phyloP scores from a whole-genome alignment of 140 eudicot species.

The Cichorium intybus region DNA sequence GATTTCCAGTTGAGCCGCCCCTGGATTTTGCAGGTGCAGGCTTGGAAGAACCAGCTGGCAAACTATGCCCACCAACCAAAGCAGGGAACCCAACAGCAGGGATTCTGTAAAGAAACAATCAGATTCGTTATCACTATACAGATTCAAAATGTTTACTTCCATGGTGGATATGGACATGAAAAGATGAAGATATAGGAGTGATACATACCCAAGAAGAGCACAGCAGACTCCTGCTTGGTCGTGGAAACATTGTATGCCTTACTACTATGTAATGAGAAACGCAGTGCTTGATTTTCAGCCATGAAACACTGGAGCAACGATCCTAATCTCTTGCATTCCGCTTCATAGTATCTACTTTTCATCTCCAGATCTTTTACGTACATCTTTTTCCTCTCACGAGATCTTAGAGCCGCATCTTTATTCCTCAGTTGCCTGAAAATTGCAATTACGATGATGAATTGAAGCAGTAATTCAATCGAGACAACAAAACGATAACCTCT shows the following conservation, averaged over 20 bases:
- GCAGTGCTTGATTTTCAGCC: conserved; percentile 91
- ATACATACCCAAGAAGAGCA: conserved; percentile 94
- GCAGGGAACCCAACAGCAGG: conserved; percentile 99
- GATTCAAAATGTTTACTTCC: too few relatives aligned
- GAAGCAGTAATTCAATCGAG: not conserved
- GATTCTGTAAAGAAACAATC: conserved; percentile 48
- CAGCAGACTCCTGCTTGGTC: conserved; percentile 99
- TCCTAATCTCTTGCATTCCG: conserved; percentile 83
- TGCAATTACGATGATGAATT: not conserved
- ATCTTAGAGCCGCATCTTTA: conserved; percentile 79
- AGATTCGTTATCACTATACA: too few relatives aligned
- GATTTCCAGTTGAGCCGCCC: conserved; percentile 19
- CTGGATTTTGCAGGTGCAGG: conserved; percentile 23
- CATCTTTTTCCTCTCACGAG: conserved; percentile 87
- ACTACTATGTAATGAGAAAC: conserved; percentile 58
- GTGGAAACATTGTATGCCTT: conserved; percentile 56
- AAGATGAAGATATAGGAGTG: not conserved
- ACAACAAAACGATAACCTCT: not conserved
- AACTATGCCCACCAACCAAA: conserved; percentile 73
- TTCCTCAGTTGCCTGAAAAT: conserved; percentile 72
- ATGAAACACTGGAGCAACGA: conserved; percentile 61
- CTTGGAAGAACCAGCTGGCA: conserved; percentile 58
- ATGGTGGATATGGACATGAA: not conserved
- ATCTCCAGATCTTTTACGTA: conserved; percentile 76
- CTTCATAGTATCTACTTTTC: conserved; percentile 80